Evolutionary conservation across 2,329 filamentous ascomycete species (phyloP).

Genomic region (Dactylonectria macrodidyma): DNA sequence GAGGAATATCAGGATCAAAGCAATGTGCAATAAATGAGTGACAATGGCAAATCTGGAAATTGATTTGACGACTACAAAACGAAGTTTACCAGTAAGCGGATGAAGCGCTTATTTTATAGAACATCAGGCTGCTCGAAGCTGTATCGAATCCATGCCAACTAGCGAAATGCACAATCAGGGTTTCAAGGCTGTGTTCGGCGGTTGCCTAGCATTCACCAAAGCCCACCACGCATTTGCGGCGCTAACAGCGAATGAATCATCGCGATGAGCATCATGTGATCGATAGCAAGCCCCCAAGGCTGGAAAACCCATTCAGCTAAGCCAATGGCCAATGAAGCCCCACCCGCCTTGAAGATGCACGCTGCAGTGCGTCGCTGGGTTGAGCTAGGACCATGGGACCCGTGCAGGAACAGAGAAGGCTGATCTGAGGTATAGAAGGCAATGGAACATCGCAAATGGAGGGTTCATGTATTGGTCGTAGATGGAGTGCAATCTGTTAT

Average conservation of each 20-base stretch:
- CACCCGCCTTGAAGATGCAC: conserved; percentile 7
- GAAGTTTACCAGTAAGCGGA: not conserved
- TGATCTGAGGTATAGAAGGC: not conserved
- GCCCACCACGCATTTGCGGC: not conserved
- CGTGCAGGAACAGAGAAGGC: not conserved
- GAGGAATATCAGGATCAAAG: not conserved
- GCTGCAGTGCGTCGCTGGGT: conserved; percentile 1
- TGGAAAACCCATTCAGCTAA: not conserved
- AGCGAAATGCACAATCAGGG: not conserved
- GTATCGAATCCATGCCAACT: not conserved
- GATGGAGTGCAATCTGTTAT: not conserved
- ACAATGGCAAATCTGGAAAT: not conserved
- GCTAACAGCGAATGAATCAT: conserved; percentile 11
- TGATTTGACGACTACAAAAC: not conserved
- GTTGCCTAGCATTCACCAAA: conserved; percentile 16
- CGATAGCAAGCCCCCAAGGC: not conserved
- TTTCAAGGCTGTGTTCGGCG: conserved; percentile 7
- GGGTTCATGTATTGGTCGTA: not conserved
- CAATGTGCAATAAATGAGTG: conserved; percentile 2
- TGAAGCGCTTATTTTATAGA: not conserved
- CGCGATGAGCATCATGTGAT: conserved; percentile 14
- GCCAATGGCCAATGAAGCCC: not conserved
- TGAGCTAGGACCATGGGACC: not conserved
- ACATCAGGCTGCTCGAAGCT: not conserved
- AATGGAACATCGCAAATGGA: not conserved